Conservation (phyloP, 2,329 filamentous ascomycete species). For the Penicillium nordicum region DNA sequence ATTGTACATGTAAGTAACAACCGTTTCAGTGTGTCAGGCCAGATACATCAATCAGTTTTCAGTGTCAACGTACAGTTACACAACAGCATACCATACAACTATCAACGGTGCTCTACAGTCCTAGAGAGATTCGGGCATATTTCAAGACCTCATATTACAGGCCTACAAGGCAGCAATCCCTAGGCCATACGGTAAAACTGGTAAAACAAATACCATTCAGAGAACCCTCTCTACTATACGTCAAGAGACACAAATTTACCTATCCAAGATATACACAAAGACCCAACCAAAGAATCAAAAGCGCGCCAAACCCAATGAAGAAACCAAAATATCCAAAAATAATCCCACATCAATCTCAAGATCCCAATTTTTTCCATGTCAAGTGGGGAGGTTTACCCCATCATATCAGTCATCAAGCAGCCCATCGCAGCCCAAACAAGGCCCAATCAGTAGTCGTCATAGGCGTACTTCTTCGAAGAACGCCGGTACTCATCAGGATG, state of each 20-base stretch:
- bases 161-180: background rate
- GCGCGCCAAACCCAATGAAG: slow-evolving; percentile 14
- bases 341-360: slow-evolving; percentile 6
- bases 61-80: background rate
- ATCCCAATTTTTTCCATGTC: slow-evolving; percentile 19
- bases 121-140: background rate
- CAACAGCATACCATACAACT: background rate
- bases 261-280: slow-evolving; percentile 16
- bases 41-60: background rate
- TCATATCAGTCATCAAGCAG: slow-evolving; percentile 20
- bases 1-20: background rate
- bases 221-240: background rate
- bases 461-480: slow-evolving; percentile 42
- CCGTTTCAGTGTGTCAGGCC: background rate
- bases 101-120: background rate
- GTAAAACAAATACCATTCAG: slow-evolving; percentile 18
- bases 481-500: slow-evolving; percentile 46
- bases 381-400: background rate
- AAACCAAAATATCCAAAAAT: slow-evolving; percentile 1
- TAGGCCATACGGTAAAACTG: background rate
- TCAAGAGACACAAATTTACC: slow-evolving; percentile 2
- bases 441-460: slow-evolving; percentile 31
- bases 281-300: slow-evolving; percentile 13
- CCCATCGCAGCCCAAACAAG: background rate
- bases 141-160: background rate